Percentiles rank a stretch among this genome's conserved stretches.
Evolutionary conservation across 2,329 filamentous ascomycete genomes (phyloP).

Genomic region (Fusarium setosum): DNA sequence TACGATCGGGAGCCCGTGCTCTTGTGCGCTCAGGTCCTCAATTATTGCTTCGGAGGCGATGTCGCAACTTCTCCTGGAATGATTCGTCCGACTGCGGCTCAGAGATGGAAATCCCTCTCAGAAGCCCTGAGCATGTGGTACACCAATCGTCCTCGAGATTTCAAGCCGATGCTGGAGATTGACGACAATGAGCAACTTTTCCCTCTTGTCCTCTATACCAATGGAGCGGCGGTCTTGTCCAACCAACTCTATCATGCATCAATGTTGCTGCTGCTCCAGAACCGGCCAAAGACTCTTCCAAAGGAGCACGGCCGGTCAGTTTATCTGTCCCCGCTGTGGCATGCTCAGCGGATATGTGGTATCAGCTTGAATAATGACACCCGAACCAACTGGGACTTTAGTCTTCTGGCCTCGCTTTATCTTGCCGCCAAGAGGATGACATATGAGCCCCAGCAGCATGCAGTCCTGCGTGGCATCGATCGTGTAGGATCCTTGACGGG

Average conservation of each 20-base stretch:
- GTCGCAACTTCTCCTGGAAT: conserved; percentile 17
- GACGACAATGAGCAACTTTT: conserved; percentile 47
- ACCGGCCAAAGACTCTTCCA: conserved; percentile 58
- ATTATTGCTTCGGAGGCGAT: conserved; percentile 41
- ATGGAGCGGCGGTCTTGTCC: conserved; percentile 56
- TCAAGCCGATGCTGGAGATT: conserved; percentile 49
- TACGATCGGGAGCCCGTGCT: conserved; percentile 44
- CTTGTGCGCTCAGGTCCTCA: conserved; percentile 49
- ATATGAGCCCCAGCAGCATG: conserved; percentile 58
- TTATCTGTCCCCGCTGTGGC: conserved; percentile 58
- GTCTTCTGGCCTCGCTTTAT: conserved; percentile 58
- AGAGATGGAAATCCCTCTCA: conserved; percentile 45
- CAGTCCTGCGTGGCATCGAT: conserved; percentile 53
- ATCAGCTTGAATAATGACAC: conserved; percentile 60
- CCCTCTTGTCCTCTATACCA: conserved; percentile 52
- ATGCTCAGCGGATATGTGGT: conserved; percentile 60
- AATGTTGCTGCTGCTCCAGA: conserved; percentile 62
- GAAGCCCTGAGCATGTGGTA: conserved; percentile 50
- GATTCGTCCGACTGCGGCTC: conserved; percentile 32
- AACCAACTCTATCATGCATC: conserved; percentile 69
- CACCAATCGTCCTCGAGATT: conserved; percentile 44
- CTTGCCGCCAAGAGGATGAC: conserved; percentile 59
- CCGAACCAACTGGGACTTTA: conserved; percentile 59
- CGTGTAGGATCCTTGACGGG: conserved; percentile 54
- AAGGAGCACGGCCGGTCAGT: conserved; percentile 45